Base-by-base conservation (phyloP, 2,329 filamentous ascomycete genomes). In the Ceratocystis colombiana region DNA sequence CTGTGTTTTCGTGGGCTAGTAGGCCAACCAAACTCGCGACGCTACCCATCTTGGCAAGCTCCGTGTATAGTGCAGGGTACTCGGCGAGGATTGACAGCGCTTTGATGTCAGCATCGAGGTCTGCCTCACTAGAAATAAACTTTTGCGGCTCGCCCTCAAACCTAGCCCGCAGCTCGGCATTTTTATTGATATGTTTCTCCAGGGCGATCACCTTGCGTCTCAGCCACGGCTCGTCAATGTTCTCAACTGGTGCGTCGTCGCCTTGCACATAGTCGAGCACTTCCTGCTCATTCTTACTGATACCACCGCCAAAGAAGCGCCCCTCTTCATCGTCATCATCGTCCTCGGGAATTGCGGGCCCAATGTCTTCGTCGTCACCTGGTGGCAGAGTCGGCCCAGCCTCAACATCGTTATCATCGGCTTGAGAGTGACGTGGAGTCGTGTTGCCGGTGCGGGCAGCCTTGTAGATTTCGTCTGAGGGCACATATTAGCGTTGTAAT, bases 1-100 rank as follows among this genome's bases (percentile, higher is more conserved):
- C 94, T 0, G 92, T 93, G 74, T 99, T 99, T 72, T 99, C 94
- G 74, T 99, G 94, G 17, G 93, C 88, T 62, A 99, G 78, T 64
- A 99, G 76, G 1, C 87, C 84, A 1, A 96, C 90, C 63, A 99
- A 76, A 65, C 87, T 92, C 3, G 77, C 83, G 0, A 86, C 84
- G 68, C 85, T 88, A 22, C 89, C 88, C 64, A 91, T 79, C 70
- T 85, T 86, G 41, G 88, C 86, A 72, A 96, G 91, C 68, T 95
- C 89, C 12, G 79, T 78, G 74, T 94, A 96, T 22, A 96, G 80
- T 68, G 89, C 87, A 2, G 92, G 82, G 73, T 97, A 89, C 72
- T 99, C 91, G 4, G 89, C 86, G 1, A 99, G 78, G 70, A 96
- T 88, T 55, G 90, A 94, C 67, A 97, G 80, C 33, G 83, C 84